phyloP scores from a whole-genome alignment of 257 asterid species.

The Fraxinus pennsylvanica region DNA sequence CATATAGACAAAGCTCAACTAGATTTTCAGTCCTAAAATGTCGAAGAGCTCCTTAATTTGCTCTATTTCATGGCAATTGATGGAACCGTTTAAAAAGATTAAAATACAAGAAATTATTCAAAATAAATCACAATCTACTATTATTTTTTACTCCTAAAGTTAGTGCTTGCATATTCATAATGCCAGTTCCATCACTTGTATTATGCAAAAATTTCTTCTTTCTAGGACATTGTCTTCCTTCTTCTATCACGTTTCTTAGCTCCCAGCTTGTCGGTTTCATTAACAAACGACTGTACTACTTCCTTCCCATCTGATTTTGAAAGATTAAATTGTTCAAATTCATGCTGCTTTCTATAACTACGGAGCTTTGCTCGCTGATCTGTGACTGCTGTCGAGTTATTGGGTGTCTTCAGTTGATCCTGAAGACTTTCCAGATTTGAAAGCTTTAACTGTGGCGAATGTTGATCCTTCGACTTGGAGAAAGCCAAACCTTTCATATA shows the following conservation, averaged over 20 bases:
- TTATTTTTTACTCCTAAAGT: background rate
- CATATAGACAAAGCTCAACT: no score
- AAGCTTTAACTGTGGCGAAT: conserved; percentile 5
- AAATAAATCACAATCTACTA: background rate
- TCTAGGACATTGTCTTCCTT: conserved; percentile 12
- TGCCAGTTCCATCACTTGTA: background rate
- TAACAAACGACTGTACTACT: background rate
- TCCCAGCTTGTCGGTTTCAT: background rate
- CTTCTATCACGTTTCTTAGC: conserved; percentile 12
- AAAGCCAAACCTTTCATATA: conserved; percentile 1
- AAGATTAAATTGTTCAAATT: background rate
- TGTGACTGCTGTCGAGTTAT: conserved; percentile 8
- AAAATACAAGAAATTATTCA: background rate
- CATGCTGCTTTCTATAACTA: conserved; percentile 1
- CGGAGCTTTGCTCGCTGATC: conserved; percentile 4
- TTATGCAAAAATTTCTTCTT: background rate
- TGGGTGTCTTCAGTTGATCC: conserved; percentile 12
- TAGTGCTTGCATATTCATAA: background rate
- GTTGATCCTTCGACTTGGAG: background rate
- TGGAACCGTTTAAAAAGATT: background rate
- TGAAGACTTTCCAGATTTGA: conserved; percentile 14
- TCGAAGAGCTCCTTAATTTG: no score
- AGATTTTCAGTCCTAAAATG: no score
- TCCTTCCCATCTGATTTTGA: conserved; percentile 19
- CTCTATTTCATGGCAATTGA: background rate